phyloP scores from a whole-genome alignment of 108 stramenopile genomes.

The Chaetoceros muelleri region DNA sequence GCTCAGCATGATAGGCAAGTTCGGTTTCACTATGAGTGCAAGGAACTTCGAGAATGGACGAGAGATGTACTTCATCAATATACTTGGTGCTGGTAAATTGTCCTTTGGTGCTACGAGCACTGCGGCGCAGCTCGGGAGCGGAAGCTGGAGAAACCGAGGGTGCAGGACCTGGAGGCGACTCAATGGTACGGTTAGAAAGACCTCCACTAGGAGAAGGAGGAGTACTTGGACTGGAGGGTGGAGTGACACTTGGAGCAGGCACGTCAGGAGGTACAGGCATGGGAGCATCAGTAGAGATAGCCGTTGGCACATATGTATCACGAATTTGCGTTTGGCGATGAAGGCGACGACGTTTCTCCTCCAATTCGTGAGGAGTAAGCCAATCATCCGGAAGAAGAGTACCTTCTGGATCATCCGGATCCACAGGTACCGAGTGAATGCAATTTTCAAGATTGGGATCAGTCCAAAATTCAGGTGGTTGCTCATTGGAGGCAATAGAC shows the following conservation, averaged over 20 bases:
- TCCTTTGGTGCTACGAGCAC: not conserved
- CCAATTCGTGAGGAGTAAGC: not conserved
- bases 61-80: not conserved
- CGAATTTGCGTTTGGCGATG: not conserved
- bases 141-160: not conserved
- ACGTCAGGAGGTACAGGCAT: not conserved
- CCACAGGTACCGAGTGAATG: not conserved
- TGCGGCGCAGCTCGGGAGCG: not conserved
- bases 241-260: not conserved
- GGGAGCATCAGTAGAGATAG: not conserved
- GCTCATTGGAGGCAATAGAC: not conserved
- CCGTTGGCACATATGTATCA: not conserved
- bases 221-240: not conserved
- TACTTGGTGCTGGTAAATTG: not conserved
- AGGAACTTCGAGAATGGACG: not conserved
- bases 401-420: not conserved
- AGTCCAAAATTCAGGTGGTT: slow-evolving; percentile 1
- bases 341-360: not conserved
- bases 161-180: not conserved
- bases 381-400: not conserved
- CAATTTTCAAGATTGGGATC: not conserved
- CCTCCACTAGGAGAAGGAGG: not conserved
- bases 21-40: not conserved
- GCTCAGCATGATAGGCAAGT: not conserved
- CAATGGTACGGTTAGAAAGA: too few species aligned